A percentile compares a stretch with the other conserved stretches of the same genome.
Conservation (phyloP, 495 filamentous ascomycete genomes). For the Aspergillus diversus region DNA sequence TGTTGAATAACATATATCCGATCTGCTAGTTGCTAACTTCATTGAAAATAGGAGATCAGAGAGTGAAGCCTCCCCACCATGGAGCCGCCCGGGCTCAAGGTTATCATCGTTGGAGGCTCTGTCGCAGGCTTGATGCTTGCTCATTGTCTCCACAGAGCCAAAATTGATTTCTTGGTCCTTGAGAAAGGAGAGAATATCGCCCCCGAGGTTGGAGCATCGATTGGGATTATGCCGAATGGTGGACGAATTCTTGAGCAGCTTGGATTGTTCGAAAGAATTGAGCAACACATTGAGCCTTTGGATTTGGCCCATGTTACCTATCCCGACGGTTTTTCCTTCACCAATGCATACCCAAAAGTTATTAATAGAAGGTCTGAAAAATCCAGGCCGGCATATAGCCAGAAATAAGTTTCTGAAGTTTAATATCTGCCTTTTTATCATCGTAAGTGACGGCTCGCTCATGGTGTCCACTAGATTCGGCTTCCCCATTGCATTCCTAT, state of each 20-base stretch:
- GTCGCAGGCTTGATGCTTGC: constrained; percentile 16
- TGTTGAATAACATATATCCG: too few relatives aligned
- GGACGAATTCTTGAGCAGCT: constrained; percentile 20
- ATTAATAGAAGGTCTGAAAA: constrained; percentile 3
- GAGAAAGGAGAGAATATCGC: constrained; percentile 7
- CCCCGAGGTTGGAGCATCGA: constrained; percentile 11
- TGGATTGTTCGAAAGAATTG: constrained; percentile 8
- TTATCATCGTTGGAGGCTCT: constrained; percentile 20
- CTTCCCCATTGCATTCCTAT: constrained; percentile 9
- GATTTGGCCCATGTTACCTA: not conserved
- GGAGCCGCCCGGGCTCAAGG: not conserved
- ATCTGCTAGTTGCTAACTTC: too few relatives aligned
- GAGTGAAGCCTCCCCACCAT: not conserved
- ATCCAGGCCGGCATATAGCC: too few relatives aligned
- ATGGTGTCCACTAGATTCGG: constrained; percentile 11
- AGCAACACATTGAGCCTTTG: constrained; percentile 11
- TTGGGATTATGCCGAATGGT: constrained; percentile 17
- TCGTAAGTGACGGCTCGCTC: constrained; percentile 13
- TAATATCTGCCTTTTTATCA: constrained; percentile 24
- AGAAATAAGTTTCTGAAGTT: not conserved
- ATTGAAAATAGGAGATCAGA: not conserved
- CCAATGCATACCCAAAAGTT: constrained; percentile 4
- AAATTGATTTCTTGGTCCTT: constrained; percentile 12
- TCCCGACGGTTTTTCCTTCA: constrained; percentile 9
- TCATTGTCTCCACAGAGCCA: constrained; percentile 10